Evolutionary conservation across 192 early-diverging fungal species (phyloP).

Genomic region (Coemansia aciculifera): DNA sequence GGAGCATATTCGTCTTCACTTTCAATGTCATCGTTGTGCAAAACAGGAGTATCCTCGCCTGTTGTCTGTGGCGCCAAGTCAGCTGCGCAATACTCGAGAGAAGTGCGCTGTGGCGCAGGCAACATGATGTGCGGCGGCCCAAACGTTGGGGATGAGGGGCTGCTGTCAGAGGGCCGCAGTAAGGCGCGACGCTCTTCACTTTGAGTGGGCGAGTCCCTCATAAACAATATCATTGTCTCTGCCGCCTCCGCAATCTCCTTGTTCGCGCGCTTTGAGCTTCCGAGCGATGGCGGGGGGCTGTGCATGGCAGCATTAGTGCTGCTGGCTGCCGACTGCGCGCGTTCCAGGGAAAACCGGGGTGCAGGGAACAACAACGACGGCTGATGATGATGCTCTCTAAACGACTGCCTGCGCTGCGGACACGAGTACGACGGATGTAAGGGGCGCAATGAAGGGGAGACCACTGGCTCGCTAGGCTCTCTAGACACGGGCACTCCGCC

Average conservation of each 20-base stretch:
- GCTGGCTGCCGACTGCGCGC: neutral
- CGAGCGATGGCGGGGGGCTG: neutral
- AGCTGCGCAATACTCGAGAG: neutral
- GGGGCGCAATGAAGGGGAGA: constrained; percentile 7
- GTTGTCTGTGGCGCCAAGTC: neutral
- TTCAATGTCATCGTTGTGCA: neutral
- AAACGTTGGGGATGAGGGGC: neutral
- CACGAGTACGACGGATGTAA: constrained; percentile 23
- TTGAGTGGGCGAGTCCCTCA: constrained; percentile 14
- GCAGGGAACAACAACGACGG: constrained; percentile 7
- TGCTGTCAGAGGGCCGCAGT: neutral
- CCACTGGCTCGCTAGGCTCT: neutral
- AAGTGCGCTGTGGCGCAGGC: neutral
- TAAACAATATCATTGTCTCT: constrained; percentile 48
- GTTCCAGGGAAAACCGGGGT: constrained; percentile 14
- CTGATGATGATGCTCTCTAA: neutral
- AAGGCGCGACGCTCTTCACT: constrained; percentile 4
- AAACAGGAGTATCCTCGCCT: neutral
- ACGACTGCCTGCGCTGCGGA: constrained; percentile 24
- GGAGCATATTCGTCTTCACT: neutral
- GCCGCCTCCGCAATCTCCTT: constrained; percentile 37
- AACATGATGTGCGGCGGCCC: neutral
- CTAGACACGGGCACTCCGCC: neutral
- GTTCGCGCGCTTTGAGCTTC: constrained; percentile 2
- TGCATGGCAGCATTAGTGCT: neutral